Conservation (phyloP, 1,284 basidiomycete species). For the Apiotrichum laibachii region DNA sequence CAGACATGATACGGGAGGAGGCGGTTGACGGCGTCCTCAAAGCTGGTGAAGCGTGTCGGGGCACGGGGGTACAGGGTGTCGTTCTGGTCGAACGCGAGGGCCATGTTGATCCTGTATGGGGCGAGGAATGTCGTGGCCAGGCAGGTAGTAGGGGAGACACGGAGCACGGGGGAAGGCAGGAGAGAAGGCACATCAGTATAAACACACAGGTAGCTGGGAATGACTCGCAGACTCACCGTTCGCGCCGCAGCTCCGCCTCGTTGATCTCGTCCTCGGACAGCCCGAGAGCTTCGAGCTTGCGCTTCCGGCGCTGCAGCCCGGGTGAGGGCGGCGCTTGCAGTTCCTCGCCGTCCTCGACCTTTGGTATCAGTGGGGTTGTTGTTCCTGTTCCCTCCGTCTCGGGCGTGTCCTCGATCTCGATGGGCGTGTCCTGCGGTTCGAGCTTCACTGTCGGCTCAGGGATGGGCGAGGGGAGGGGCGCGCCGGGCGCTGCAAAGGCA, state of each 20-base stretch:
- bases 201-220: not conserved
- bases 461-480: not conserved
- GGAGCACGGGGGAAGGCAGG: not conserved
- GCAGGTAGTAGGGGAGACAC: not conserved
- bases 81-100: conserved; percentile 39
- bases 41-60: conserved; percentile 28
- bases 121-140: not conserved
- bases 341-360: too few species aligned
- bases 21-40: conserved; percentile 37
- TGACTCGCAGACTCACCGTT: conserved; percentile 11
- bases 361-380: too few species aligned
- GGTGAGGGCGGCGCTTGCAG: not conserved
- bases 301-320: conserved; percentile 9
- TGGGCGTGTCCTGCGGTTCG: not conserved
- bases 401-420: not conserved
- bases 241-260: conserved; percentile 13
- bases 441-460: not conserved
- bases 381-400: not conserved
- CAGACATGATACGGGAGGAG: conserved; percentile 47
- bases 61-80: conserved; percentile 29
- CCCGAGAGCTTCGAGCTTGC: conserved; percentile 11
- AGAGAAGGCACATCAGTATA: not conserved
- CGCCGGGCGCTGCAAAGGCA: not conserved
- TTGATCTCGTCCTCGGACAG: conserved; percentile 12
- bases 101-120: conserved; percentile 31